These are phyloP conservation scores for Pisolithus orientalis DNA, from an alignment of 768 basidiomycete genomes.

Conservation along the genomic window DNA sequence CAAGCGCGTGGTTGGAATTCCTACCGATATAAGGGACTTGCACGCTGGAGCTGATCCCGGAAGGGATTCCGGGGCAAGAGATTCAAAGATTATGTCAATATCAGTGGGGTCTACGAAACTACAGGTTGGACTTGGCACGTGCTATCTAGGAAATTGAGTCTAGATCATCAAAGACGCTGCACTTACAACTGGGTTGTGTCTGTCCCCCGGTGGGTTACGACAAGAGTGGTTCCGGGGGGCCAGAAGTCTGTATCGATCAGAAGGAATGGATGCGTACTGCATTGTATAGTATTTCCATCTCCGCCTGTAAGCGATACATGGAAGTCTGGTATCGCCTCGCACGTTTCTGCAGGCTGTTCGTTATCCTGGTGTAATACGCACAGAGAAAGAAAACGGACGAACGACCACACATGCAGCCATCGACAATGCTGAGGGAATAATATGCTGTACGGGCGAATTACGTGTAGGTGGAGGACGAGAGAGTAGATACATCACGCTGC, in stretches of 20 bases:
- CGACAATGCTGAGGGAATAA: constrained; percentile 33
- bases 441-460: constrained; percentile 54
- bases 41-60: constrained; percentile 44
- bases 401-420: constrained; percentile 43
- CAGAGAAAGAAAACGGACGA: constrained; percentile 3
- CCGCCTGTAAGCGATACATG: constrained; percentile 38
- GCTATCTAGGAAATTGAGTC: background rate
- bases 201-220: constrained; percentile 60
- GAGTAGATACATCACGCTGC: constrained; percentile 6
- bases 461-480: constrained; percentile 35
- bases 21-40: constrained; percentile 36
- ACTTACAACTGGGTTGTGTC: constrained; percentile 49
- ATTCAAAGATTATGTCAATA: constrained; percentile 32
- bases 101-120: constrained; percentile 49
- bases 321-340: constrained; percentile 38
- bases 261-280: constrained; percentile 28
- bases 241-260: constrained; percentile 18
- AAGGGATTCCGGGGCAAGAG: constrained; percentile 42
- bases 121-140: background rate
- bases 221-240: constrained; percentile 41
- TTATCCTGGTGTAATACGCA: background rate
- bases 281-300: constrained; percentile 40
- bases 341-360: constrained; percentile 12
- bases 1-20: background rate
- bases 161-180: no score